Evolutionary conservation across 2,329 filamentous ascomycete genomes (phyloP).

Genomic region (Ampelomyces quisqualis): DNA sequence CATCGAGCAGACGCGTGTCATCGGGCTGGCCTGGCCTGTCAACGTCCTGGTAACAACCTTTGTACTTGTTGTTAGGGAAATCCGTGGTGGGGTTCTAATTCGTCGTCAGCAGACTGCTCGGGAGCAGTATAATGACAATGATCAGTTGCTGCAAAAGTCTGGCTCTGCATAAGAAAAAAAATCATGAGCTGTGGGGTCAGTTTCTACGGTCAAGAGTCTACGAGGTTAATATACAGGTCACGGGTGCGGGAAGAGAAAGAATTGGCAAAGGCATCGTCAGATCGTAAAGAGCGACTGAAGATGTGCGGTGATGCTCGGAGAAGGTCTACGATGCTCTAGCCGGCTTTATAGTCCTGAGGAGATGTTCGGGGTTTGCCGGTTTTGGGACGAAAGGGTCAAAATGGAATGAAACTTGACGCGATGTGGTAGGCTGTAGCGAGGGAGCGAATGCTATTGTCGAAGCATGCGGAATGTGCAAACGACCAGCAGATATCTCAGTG

Average conservation of each 20-base stretch:
- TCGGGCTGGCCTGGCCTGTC: too few species aligned
- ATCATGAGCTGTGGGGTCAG: background rate
- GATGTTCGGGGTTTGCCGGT: background rate
- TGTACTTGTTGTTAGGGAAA: background rate
- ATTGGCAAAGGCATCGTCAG: background rate
- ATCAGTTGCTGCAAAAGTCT: conserved; percentile 3
- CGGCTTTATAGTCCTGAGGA: background rate
- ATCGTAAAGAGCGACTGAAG: background rate
- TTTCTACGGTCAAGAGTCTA: background rate
- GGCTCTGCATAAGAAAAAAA: conserved; percentile 5
- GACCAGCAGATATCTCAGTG: background rate
- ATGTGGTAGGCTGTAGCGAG: background rate
- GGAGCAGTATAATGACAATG: conserved; percentile 6
- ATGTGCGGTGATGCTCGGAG: conserved; percentile 1
- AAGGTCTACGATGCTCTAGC: background rate
- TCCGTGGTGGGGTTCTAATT: background rate
- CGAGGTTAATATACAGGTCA: background rate
- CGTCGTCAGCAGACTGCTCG: background rate
- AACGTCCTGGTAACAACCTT: conserved; percentile 4
- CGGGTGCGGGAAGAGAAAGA: background rate
- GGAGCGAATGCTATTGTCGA: background rate
- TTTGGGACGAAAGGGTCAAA: background rate
- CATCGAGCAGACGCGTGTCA: conserved; percentile 1
- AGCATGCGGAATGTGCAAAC: background rate
- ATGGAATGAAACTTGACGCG: background rate